Base-by-base conservation (phyloP, 2,329 filamentous ascomycete genomes). In the Ceratocystis smalleyi region DNA sequence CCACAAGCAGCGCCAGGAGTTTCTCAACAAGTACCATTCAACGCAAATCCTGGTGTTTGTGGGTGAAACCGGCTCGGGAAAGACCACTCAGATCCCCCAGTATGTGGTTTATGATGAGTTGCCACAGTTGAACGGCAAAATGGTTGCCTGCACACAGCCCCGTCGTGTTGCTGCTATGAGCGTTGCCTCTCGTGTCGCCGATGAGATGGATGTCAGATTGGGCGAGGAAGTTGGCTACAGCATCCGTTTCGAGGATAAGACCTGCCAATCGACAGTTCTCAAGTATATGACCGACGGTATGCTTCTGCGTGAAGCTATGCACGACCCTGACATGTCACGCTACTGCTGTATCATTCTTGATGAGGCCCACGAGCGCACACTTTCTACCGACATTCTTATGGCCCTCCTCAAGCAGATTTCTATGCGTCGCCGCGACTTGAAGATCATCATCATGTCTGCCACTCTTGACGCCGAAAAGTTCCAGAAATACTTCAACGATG, bases 281-380 rank as follows among this genome's bases (percentile, higher is more conserved):
- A 99, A 99, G 79, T 99, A 99, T 79, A 99, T 99, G 94, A 99
- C 95, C 55, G 94, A 99, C 72, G 95, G 95, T 83, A 97, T 99
- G 87, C 84, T 99, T 71, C 81, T 97, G 71, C 81, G 94, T 71
- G 94, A 99, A 76, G 91, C 94, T 65, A 95, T 99, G 86, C 86
- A 96, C 75, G 94, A 99, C 74, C 89, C 91, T 72, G 83, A 95
- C 70, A 83, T 99, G 76, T 86, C 83, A 61, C 88, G 91, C 64
- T 99, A 99, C 77, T 94, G 90, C 79, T 95, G 89, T 71, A 97
- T 99, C 73, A 97, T 99, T 75, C 86, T 99, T 67, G 94, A 99
- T 74, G 94, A 99, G 75, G 94, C 95, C 64, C 94, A 99, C 84
- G 94, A 99, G 76, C 85, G 95, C 74, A 99, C 94, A 0, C 85